Percentiles rank a stretch among this genome's conserved stretches.
Evolutionary conservation across 1,139 yeast genomes (phyloP).

Genomic region (Nematodospora anomalae): DNA sequence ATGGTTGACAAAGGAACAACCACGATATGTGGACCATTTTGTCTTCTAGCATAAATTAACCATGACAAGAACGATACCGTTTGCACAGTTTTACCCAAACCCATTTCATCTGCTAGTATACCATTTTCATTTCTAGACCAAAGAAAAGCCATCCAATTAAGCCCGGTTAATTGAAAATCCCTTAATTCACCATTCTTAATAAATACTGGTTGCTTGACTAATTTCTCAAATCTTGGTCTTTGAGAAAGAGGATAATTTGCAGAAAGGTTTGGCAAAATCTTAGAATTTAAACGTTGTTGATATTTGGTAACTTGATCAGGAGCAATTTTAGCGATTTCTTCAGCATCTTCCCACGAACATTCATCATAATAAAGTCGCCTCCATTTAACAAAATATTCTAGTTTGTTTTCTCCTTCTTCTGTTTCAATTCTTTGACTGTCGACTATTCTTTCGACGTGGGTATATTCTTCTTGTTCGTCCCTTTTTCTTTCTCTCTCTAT

Average conservation of each 20-base stretch:
- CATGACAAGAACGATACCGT: slow-evolving; percentile 93
- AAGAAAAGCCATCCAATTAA: slow-evolving; percentile 98
- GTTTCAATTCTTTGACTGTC: slow-evolving; percentile 73
- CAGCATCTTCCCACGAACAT: slow-evolving; percentile 96
- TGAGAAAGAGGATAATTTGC: slow-evolving; percentile 69
- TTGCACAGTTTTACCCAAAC: slow-evolving; percentile 96
- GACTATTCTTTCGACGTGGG: slow-evolving; percentile 85
- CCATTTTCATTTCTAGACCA: slow-evolving; percentile 99
- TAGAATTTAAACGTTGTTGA: slow-evolving; percentile 79
- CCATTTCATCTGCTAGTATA: slow-evolving; percentile 98
- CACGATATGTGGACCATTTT: slow-evolving; percentile 93
- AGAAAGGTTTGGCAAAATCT: slow-evolving; percentile 78
- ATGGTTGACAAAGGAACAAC: slow-evolving; percentile 96
- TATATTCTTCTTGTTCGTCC: slow-evolving; percentile 82
- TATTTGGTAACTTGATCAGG: slow-evolving; percentile 83
- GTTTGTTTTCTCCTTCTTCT: slow-evolving; percentile 56
- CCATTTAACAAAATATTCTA: slow-evolving; percentile 92
- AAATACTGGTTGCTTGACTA: slow-evolving; percentile 82
- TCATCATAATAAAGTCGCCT: slow-evolving; percentile 89
- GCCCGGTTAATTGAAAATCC: slow-evolving; percentile 96
- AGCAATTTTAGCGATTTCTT: slow-evolving; percentile 77
- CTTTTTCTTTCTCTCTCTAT: slow-evolving; percentile 81
- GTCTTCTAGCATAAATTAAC: slow-evolving; percentile 92
- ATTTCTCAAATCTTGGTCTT: slow-evolving; percentile 88
- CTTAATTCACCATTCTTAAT: slow-evolving; percentile 90